These are phyloP conservation scores for Scenedesmus sp. DNA, from an alignment of 163 green algal genomes.

Conservation along the genomic window DNA sequence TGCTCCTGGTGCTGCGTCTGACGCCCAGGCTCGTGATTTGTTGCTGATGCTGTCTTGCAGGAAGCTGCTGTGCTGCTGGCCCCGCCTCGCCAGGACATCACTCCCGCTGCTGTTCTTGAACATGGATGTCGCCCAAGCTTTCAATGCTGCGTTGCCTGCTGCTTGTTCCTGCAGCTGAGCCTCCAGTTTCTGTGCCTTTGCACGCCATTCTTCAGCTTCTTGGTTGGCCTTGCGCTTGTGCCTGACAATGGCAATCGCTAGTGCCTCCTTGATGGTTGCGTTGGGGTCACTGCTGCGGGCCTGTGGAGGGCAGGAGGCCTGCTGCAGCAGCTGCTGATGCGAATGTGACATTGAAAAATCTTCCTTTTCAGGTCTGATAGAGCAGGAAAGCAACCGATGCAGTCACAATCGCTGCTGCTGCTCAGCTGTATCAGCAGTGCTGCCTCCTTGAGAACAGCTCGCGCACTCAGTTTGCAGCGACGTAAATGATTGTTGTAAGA, in stretches of 20 bases:
- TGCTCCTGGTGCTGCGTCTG: neutral
- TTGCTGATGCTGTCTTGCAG: neutral
- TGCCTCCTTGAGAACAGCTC: too few relatives aligned
- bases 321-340: neutral
- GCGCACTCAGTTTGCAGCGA: too few relatives aligned
- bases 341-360: neutral
- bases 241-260: conserved; percentile 11
- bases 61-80: neutral
- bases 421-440: neutral
- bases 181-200: neutral
- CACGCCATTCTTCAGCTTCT: neutral
- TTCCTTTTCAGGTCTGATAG: too few relatives aligned
- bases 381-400: neutral
- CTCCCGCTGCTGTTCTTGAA: neutral
- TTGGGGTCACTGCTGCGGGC: neutral
- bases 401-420: neutral
- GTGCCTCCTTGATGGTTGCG: conserved; percentile 1
- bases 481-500: too few relatives aligned
- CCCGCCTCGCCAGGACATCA: neutral
- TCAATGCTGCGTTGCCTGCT: neutral
- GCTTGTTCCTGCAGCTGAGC: neutral
- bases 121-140: neutral
- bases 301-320: neutral
- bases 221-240: neutral
- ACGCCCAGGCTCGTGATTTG: too few relatives aligned